These are phyloP conservation scores for Macrolepiota fuliginosa DNA, from an alignment of 768 basidiomycete species.

Conservation along the genomic window DNA sequence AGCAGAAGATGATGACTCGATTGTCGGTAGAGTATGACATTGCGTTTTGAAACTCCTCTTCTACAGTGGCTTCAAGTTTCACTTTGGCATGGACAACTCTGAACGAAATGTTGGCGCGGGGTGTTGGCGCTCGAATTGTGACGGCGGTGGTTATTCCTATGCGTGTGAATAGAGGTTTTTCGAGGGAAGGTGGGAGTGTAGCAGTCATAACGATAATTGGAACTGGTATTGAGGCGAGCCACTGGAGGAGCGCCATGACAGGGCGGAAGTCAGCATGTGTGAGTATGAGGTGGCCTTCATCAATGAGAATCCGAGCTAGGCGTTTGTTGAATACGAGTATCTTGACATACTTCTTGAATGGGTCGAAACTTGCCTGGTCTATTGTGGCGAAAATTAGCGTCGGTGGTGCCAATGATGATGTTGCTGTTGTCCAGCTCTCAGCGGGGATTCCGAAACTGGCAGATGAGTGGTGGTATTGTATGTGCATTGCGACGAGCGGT, in stretches of 20 bases:
- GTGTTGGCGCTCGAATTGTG: neutral
- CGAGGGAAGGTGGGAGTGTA: constrained; percentile 14
- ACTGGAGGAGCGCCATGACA: constrained; percentile 12
- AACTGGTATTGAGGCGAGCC: constrained; percentile 9
- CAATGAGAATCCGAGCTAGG: constrained; percentile 14
- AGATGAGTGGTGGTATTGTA: neutral
- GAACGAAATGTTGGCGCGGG: neutral
- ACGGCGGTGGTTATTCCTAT: neutral
- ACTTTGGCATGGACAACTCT: neutral
- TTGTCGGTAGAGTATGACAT: neutral
- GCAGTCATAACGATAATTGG: constrained; percentile 16
- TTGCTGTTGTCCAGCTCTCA: neutral
- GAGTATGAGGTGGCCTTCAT: constrained; percentile 17
- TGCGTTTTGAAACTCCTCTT: neutral
- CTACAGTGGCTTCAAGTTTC: neutral
- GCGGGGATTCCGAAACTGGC: neutral
- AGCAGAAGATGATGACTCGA: neutral
- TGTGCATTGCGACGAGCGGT: neutral
- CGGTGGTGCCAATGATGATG: neutral
- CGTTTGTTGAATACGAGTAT: neutral
- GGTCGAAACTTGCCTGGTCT: neutral
- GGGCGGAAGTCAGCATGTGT: constrained; percentile 13
- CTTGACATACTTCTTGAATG: neutral
- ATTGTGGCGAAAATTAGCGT: neutral
- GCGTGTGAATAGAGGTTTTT: neutral